Evolutionary conservation across 1,284 basidiomycete genomes (phyloP).

Genomic region (Fomes fomentarius): DNA sequence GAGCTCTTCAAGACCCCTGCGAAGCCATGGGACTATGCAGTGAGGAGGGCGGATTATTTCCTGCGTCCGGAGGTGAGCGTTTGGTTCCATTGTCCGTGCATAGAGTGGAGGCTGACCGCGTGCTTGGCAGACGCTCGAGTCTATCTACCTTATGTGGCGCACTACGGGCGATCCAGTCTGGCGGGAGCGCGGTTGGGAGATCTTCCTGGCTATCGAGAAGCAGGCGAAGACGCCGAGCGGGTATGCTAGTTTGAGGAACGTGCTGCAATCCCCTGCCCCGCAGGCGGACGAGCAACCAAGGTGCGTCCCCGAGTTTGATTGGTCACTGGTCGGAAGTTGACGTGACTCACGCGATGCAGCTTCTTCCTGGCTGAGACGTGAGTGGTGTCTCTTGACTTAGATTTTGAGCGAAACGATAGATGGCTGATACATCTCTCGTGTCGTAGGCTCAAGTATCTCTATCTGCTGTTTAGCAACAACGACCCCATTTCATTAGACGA

Average conservation of each 20-base stretch:
- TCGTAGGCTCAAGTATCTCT: constrained; percentile 64
- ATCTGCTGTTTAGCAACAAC: constrained; percentile 60
- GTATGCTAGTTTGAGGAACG: constrained; percentile 56
- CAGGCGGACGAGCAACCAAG: constrained; percentile 68
- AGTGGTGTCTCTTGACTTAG: constrained; percentile 23
- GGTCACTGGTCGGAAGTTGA: neutral
- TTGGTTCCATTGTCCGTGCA: neutral
- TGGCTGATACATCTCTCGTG: neutral
- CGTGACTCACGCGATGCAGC: constrained; percentile 40
- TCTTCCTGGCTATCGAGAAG: constrained; percentile 73
- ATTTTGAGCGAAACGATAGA: neutral
- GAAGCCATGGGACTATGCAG: constrained; percentile 33
- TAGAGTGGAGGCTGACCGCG: neutral
- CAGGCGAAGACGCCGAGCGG: constrained; percentile 58
- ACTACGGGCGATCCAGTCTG: constrained; percentile 69
- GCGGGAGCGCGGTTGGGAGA: constrained; percentile 77
- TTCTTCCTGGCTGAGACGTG: constrained; percentile 75
- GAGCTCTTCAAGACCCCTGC: constrained; percentile 28
- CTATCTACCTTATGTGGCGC: constrained; percentile 69
- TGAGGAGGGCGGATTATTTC: constrained; percentile 50
- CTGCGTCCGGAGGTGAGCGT: constrained; percentile 64
- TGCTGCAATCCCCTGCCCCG: constrained; percentile 41
- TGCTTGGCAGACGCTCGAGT: constrained; percentile 61
- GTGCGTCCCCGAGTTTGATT: constrained; percentile 34
- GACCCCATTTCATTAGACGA: constrained; percentile 64